Evolutionary conservation across 768 basidiomycete species (phyloP), one percentile per base, ranked within the genome.

Genomic region (Punctularia strigosozonata): DNA sequence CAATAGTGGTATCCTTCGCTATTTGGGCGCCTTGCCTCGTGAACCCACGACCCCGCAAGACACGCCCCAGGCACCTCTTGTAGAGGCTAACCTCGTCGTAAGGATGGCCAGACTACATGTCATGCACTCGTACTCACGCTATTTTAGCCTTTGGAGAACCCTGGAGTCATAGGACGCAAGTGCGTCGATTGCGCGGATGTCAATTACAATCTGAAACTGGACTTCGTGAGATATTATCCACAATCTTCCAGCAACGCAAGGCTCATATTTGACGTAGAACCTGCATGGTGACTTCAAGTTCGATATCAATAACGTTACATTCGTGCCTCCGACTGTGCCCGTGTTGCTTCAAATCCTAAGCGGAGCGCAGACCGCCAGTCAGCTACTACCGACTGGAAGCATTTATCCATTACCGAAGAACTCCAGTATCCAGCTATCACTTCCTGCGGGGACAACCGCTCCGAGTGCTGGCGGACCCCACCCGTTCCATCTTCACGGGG

Each of bases 281-380:
- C n/a, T n/a, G n/a, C n/a, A n/a, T n/a, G n/a, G n/a, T n/a, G n/a
- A n/a, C n/a, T n/a, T n/a, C n/a, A n/a, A n/a, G n/a, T n/a, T n/a
- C n/a, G n/a, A n/a, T n/a, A n/a, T n/a, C n/a, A n/a, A n/a, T n/a
- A n/a, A n/a, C n/a, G n/a, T n/a, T n/a, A n/a, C 53, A 22, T 74
- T 57, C 48, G 36, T 47, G 2, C 50, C 62, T 2, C 74, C 75
- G 0, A 57, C 60, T 0, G 55, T 66, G 0, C 75, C 77, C 0
- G 66, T 75, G 10, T 61, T 79, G 6, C 63, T 77, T 12, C 77
- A 79, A 45, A 70, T 77, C 28, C 49, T 79, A 25, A 75, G 69
- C 36, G 77, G 77, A 0, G 66, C 67, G 4, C 56, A 55, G 25
- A 57, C 60, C 14, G 63, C 75, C 0, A 49, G 59, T n/a, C 60